Evolutionary conservation across 2,329 filamentous ascomycete genomes (phyloP), one percentile per base, ranked within the genome.

Genomic region (Falciphora oryzae): DNA sequence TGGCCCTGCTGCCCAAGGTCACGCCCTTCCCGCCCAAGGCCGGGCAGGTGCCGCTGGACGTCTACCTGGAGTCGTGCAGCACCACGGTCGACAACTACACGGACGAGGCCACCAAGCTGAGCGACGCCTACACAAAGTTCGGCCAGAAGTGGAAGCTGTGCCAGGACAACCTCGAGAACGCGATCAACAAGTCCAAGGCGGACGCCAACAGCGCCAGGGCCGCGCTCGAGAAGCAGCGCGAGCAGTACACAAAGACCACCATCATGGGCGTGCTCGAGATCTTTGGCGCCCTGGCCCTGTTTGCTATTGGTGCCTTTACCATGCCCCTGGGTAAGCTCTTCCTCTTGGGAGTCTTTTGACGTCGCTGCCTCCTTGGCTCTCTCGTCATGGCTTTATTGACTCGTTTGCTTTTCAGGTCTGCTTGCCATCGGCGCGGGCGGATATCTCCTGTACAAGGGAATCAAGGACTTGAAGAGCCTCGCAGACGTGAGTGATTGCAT

Each of bases 91-190:
- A 50, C 38, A 50, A 50, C 38, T 50, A 50, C 38, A 50, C 38
- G 38, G 7, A 6, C 38, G 38, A 50, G 38, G 38, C 38, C 38
- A 22, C 16, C 38, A 22, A 50, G 38, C 38, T 50, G 38, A 50
- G 38, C 38, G 38, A 50, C 38, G 38, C 4, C 3, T 50, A 53
- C 44, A 53, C 44, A 10, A 53, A 11, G 44, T 53, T 53, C 44
- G n/a, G 44, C 44, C 44, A 53, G 44, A 53, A 53, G 44, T 53
- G 44, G 44, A 53, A 53, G 22, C 22, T 53, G 18, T 53, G 44
- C 44, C 44, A 53, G 44, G 44, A 53, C 44, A 53, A 53, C 44
- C 44, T 53, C 44, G 44, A 53, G 44, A 53, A 53, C 44, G 44
- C 18, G 2, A 53, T 53, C 22, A 53, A 53, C 44, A n/a, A 53